Evolutionary conservation across 768 basidiomycete genomes (phyloP).

Genomic region (Boletus subcaerulescens): DNA sequence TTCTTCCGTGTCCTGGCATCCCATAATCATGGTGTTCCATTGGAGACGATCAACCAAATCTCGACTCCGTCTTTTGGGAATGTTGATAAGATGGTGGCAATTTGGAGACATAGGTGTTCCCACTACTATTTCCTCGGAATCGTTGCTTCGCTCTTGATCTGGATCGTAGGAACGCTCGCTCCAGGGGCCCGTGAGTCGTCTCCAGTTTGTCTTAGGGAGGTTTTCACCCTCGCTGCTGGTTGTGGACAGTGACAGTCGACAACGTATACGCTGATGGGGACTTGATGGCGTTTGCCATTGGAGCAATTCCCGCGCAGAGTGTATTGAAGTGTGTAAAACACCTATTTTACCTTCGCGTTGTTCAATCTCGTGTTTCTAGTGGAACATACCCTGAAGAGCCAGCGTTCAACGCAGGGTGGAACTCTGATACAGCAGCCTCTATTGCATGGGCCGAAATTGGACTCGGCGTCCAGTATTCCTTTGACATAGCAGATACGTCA

Average conservation of each 20-base stretch:
- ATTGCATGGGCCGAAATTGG: slow-evolving; percentile 27
- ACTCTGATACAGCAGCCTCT: slow-evolving; percentile 18
- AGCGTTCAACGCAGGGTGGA: slow-evolving; percentile 1
- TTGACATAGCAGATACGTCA: slow-evolving; percentile 10
- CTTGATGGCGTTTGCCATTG: slow-evolving; percentile 22
- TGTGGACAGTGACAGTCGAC: slow-evolving; percentile 17
- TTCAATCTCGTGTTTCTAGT: slow-evolving; percentile 2
- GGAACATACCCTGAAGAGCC: not conserved
- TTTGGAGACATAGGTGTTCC: slow-evolving; percentile 20
- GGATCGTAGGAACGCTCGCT: slow-evolving; percentile 20
- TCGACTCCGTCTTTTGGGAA: slow-evolving; percentile 25
- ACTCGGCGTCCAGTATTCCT: slow-evolving; percentile 25
- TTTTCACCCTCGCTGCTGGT: too few species aligned
- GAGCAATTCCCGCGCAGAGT: slow-evolving; percentile 21
- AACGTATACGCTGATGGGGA: slow-evolving; percentile 21
- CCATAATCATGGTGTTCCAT: slow-evolving; percentile 18
- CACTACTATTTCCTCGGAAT: slow-evolving; percentile 21
- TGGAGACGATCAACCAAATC: slow-evolving; percentile 21
- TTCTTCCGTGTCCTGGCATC: slow-evolving; percentile 26
- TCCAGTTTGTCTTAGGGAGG: not conserved
- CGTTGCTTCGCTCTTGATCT: slow-evolving; percentile 16
- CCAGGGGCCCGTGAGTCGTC: slow-evolving; percentile 24
- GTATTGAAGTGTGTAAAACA: slow-evolving; percentile 22
- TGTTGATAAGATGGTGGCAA: slow-evolving; percentile 9
- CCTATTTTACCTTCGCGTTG: not conserved